Percentiles rank a stretch among this genome's conserved stretches.
phyloP scores from a whole-genome alignment of 1,284 basidiomycete species.

The Puccinia polysora region DNA sequence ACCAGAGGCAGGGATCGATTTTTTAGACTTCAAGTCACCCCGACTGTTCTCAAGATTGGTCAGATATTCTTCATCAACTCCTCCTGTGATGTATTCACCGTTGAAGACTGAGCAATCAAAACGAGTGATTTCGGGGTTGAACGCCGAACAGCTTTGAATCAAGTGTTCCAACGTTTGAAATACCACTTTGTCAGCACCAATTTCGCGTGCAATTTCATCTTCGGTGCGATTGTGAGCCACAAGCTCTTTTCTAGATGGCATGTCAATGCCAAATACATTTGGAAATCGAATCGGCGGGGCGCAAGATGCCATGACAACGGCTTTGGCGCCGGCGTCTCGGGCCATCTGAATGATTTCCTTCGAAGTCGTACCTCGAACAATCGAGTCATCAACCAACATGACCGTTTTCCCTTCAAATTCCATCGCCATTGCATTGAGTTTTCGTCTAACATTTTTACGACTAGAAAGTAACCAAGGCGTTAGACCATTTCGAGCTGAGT shows the following conservation, averaged over 20 bases:
- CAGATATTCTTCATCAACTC: conserved; percentile 83
- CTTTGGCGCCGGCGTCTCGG: conserved; percentile 96
- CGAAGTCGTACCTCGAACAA: conserved; percentile 96
- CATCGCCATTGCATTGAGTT: conserved; percentile 98
- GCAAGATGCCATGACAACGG: conserved; percentile 93
- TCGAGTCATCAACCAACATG: conserved; percentile 95
- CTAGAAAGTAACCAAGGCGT: conserved; percentile 55
- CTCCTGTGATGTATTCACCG: conserved; percentile 92
- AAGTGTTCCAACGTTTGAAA: conserved; percentile 94
- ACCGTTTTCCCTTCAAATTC: conserved; percentile 92
- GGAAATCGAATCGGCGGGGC: conserved; percentile 90
- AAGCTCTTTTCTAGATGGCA: conserved; percentile 90
- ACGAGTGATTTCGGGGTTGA: conserved; percentile 71
- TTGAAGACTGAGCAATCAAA: conserved; percentile 99
- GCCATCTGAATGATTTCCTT: conserved; percentile 99
- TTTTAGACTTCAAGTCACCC: conserved; percentile 61
- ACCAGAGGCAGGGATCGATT: conserved; percentile 11
- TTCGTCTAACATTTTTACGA: conserved; percentile 88
- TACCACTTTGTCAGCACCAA: conserved; percentile 94
- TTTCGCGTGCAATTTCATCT: conserved; percentile 71
- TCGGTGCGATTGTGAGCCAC: conserved; percentile 79
- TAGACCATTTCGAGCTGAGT: no score
- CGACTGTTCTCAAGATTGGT: conserved; percentile 69
- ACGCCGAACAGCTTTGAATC: conserved; percentile 75
- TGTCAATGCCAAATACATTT: conserved; percentile 99